Conservation (phyloP, 768 basidiomycete species). For the Xerocomellus dryophilus region DNA sequence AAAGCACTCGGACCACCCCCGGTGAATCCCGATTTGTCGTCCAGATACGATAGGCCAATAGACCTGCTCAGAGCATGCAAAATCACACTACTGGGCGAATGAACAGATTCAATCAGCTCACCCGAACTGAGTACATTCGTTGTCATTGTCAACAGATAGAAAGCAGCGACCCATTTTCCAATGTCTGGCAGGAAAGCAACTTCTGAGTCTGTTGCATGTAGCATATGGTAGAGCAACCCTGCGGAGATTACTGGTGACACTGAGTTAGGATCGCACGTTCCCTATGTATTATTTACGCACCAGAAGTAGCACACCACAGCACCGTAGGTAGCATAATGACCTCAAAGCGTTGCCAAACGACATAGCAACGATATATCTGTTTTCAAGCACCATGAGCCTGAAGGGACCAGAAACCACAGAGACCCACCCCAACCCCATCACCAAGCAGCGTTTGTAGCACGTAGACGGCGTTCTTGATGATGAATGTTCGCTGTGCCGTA, state of each 20-base stretch:
- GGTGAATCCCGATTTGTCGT: constrained; percentile 1
- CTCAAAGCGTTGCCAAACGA: constrained; percentile 16
- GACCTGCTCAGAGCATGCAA: not conserved
- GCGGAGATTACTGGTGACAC: constrained; percentile 9
- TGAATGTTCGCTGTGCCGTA: constrained; percentile 26
- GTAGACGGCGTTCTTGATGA: constrained; percentile 30
- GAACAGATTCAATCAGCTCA: not conserved
- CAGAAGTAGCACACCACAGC: constrained; percentile 18
- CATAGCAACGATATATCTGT: constrained; percentile 26
- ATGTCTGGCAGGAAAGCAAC: not conserved
- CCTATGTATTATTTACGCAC: constrained; percentile 6
- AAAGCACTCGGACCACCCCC: constrained; percentile 11
- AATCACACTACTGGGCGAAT: not conserved
- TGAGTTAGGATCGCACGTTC: not conserved
- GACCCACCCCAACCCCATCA: constrained; percentile 17
- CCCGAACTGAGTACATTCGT: constrained; percentile 24
- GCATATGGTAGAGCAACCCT: constrained; percentile 4
- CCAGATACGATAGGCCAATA: constrained; percentile 22
- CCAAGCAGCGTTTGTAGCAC: constrained; percentile 25
- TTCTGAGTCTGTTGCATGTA: not conserved
- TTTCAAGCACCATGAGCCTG: not conserved
- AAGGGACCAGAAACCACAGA: not conserved
- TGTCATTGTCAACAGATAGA: constrained; percentile 19
- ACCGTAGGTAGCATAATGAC: constrained; percentile 12
- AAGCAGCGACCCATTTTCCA: constrained; percentile 11